Conservation (phyloP, 140 eudicot species). For the Ambrosia hybrid region DNA sequence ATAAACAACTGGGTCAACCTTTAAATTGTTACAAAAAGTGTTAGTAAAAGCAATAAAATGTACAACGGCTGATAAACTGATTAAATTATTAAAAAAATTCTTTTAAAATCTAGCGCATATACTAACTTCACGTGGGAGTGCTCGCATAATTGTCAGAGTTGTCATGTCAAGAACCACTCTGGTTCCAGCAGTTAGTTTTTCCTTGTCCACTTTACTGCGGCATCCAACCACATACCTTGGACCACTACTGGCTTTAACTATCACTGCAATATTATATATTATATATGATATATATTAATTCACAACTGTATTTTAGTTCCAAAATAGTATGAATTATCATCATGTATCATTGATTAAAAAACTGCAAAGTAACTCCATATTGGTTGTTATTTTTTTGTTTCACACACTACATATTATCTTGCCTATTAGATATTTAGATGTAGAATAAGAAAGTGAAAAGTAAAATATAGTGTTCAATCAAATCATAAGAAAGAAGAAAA, state of each 20-base stretch:
- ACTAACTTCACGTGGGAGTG: constrained; percentile 95
- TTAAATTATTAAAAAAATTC: neutral
- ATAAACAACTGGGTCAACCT: constrained; percentile 99
- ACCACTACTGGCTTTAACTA: constrained; percentile 97
- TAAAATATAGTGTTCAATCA: neutral
- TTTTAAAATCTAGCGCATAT: neutral
- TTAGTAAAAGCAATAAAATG: constrained; percentile 16
- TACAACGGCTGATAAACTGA: neutral
- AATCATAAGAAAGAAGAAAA: neutral
- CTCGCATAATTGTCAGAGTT: constrained; percentile 93
- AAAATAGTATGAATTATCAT: too few species aligned
- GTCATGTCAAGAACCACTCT: constrained; percentile 98
- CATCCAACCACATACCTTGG: constrained; percentile 99
- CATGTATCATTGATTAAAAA: neutral
- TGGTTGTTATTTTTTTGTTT: neutral
- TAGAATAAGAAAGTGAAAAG: neutral
- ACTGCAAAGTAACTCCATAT: neutral
- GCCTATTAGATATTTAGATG: neutral
- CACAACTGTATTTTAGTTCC: neutral
- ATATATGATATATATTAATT: constrained; percentile 1
- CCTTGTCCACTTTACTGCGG: constrained; percentile 96
- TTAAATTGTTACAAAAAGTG: constrained; percentile 9
- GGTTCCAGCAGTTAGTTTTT: constrained; percentile 93
- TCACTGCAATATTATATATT: constrained; percentile 55
- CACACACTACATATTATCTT: constrained; percentile 13